Conservation (phyloP, 441 rosid genomes). For the Pelargonium australe region DNA sequence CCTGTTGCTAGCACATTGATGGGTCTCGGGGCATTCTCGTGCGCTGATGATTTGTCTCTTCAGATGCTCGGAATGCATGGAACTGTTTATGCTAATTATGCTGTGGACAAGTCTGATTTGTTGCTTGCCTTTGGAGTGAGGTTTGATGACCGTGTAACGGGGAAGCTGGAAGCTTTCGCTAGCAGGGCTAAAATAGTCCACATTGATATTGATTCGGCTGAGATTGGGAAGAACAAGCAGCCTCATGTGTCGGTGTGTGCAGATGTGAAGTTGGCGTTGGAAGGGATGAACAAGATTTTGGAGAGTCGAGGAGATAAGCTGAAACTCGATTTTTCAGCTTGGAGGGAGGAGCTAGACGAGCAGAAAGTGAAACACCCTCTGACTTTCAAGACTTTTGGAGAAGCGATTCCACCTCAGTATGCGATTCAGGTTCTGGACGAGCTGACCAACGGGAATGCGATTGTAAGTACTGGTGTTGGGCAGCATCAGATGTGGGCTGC, state of each 20-base stretch:
- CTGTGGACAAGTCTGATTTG: constrained; percentile 75
- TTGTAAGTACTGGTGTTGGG: constrained; percentile 88
- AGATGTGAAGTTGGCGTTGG: constrained; percentile 70
- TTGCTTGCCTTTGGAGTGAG: constrained; percentile 88
- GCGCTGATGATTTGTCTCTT: constrained; percentile 54
- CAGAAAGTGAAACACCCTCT: constrained; percentile 60
- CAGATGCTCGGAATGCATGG: constrained; percentile 99
- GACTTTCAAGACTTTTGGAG: constrained; percentile 70
- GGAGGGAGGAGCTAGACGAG: constrained; percentile 69
- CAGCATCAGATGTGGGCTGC: constrained; percentile 99
- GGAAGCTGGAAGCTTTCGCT: constrained; percentile 90
- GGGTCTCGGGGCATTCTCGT: constrained; percentile 79
- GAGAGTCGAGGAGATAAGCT: constrained; percentile 36
- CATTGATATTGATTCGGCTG: constrained; percentile 85
- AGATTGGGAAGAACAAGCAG: constrained; percentile 94
- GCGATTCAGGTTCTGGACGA: constrained; percentile 85
- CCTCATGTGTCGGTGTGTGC: constrained; percentile 87
- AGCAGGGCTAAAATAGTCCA: constrained; percentile 91
- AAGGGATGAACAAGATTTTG: constrained; percentile 60
- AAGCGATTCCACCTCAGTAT: constrained; percentile 85
- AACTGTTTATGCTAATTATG: constrained; percentile 84
- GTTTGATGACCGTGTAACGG: constrained; percentile 92
- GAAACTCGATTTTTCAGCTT: constrained; percentile 50
- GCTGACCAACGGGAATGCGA: constrained; percentile 75
- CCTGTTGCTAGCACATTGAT: constrained; percentile 96